Evolutionary conservation across 345 rosid species (phyloP).

Genomic region (Excoecaria agallocha): DNA sequence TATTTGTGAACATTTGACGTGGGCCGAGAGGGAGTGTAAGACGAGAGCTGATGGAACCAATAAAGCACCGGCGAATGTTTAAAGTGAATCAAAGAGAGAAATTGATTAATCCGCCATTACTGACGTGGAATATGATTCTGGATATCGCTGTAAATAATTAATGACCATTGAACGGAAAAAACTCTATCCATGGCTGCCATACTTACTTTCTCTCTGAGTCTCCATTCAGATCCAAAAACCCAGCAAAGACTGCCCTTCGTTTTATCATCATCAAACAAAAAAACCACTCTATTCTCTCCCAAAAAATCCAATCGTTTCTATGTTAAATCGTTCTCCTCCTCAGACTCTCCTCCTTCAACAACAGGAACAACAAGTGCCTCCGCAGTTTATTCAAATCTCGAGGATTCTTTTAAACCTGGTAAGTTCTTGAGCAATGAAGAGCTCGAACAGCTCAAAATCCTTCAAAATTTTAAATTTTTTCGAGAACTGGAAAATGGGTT

Average conservation of each 20-base stretch:
- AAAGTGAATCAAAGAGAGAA: background rate
- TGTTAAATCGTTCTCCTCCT: constrained; percentile 7
- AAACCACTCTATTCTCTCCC: background rate
- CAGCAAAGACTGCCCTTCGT: constrained; percentile 2
- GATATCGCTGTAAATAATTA: background rate
- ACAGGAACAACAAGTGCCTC: constrained; percentile 13
- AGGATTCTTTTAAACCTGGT: constrained; percentile 55
- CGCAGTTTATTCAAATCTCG: constrained; percentile 38
- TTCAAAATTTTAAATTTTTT: constrained; percentile 58
- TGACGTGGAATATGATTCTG: background rate
- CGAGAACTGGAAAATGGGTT: constrained; percentile 57
- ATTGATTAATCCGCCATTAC: background rate
- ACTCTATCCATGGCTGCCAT: constrained; percentile 8
- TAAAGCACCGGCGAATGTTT: background rate
- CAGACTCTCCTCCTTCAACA: constrained; percentile 6
- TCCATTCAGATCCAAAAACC: constrained; percentile 11
- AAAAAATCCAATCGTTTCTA: constrained; percentile 3
- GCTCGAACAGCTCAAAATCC: constrained; percentile 58
- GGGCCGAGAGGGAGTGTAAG: no score
- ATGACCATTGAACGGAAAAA: background rate
- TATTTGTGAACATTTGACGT: no score
- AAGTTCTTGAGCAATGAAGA: constrained; percentile 67
- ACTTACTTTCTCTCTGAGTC: constrained; percentile 7
- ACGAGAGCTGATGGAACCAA: no score
- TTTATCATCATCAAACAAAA: background rate